Evolutionary conservation across 768 basidiomycete genomes (phyloP), one percentile per base, ranked within the genome.

Genomic region (Naganishia onofrii): DNA sequence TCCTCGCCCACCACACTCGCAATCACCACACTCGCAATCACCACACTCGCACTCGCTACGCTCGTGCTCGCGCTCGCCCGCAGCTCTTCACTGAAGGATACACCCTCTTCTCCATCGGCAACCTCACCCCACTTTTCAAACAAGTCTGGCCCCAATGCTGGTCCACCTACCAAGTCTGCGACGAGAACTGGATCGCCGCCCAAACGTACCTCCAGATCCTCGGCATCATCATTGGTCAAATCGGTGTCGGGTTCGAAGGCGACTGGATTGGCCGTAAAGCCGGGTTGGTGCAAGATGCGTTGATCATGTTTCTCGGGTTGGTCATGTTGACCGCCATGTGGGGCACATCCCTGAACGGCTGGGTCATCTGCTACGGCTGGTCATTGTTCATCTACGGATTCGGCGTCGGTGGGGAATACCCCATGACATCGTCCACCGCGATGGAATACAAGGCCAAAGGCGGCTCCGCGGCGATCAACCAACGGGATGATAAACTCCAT

Each of bases 271-370:
- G 82, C 42, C 74, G 82, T 52, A 76, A 75, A 67, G 80, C 80
- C 58, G 81, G 81, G 68, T 72, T 81, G 51, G 80, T 82, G 10
- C 81, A 82, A 70, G 82, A 83, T 70, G 83, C 83, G 3, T 68
- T 80, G 34, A 75, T 83, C 72, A 82, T 83, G 82, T 76, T 79
- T 57, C 64, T 83, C 60, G 82, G 82, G 67, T 74, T 82, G 26
- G 72, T 82, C 72, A 82, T 83, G 78, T 78, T 83, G 57, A 82
- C 81, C n/a, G 81, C 80, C 9, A 77, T 79, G n/a, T 83, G 83
- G 83, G 81, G 81, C 15, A 75, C 73, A 0, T 70, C 70, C 19
- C 74, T 83, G 38, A 73, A 83, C 46, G 81, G 79, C 28, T 83
- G 82, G 82, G 80, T 83, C 54, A 80, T 82, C 75, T 77, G 74